Conservation (phyloP, 2,329 filamentous ascomycete genomes). For the Fusarium sp. region DNA sequence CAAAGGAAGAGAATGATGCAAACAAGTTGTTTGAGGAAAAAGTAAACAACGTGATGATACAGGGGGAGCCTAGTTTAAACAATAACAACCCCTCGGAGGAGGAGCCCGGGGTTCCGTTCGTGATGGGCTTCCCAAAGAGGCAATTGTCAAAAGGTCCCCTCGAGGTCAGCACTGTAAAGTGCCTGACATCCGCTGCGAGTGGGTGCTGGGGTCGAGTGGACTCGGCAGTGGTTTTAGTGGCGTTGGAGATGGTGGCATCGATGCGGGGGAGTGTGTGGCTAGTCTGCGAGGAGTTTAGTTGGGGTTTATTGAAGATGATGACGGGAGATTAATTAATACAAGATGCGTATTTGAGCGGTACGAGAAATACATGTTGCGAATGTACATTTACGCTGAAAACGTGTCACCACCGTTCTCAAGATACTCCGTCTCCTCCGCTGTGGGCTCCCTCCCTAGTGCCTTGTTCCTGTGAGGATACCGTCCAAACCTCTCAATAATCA, state of each 20-base stretch:
- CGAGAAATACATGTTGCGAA: neutral
- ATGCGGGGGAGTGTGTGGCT: neutral
- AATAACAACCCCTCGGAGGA: neutral
- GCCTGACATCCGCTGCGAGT: neutral
- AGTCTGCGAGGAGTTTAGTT: neutral
- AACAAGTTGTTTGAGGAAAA: neutral
- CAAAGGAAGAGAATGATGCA: neutral
- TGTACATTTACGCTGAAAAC: constrained; percentile 41
- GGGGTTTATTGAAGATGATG: neutral
- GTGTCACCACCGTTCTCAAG: constrained; percentile 57
- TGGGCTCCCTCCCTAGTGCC: constrained; percentile 59
- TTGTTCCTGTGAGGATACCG: constrained; percentile 69
- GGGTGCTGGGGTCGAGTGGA: constrained; percentile 17
- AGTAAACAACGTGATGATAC: neutral
- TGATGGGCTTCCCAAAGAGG: constrained; percentile 11
- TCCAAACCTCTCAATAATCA: constrained; percentile 64
- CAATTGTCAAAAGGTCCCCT: neutral
- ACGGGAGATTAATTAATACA: neutral
- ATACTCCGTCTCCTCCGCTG: constrained; percentile 61
- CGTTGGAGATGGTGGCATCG: neutral
- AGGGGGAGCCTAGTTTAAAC: neutral
- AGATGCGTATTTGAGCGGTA: neutral
- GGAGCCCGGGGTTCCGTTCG: neutral
- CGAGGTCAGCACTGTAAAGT: neutral
- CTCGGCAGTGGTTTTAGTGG: constrained; percentile 4